Conservation (phyloP, 192 early-diverging fungal genomes). For the Coemansia sp. region DNA sequence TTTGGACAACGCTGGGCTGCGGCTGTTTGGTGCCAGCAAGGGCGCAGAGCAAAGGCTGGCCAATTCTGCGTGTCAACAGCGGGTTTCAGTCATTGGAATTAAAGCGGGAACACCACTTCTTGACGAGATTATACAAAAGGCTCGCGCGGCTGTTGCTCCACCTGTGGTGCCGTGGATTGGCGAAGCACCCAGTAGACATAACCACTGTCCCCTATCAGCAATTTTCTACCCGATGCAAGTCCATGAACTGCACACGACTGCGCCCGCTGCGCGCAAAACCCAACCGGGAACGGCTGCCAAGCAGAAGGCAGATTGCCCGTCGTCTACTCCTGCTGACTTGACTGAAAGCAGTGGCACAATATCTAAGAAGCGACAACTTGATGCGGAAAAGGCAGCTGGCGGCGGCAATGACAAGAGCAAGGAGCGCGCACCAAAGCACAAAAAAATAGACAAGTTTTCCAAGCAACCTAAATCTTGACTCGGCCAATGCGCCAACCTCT, state of each 20-base stretch:
- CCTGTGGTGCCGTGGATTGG: conserved; percentile 41
- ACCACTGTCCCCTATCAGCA: not conserved
- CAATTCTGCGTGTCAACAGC: conserved; percentile 19
- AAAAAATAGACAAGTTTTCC: not conserved
- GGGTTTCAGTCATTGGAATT: conserved; percentile 38
- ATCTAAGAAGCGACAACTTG: not conserved
- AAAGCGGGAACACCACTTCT: conserved; percentile 19
- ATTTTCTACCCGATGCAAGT: conserved; percentile 19
- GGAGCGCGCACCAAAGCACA: not conserved
- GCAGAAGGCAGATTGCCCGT: not conserved
- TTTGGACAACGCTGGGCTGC: not conserved
- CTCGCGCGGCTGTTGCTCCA: not conserved
- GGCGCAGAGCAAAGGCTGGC: conserved; percentile 29
- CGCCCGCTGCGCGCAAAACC: conserved; percentile 17
- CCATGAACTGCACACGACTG: conserved; percentile 39
- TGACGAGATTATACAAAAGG: conserved; percentile 25
- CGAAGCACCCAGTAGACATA: not conserved
- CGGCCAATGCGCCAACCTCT: no score
- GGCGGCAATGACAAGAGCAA: not conserved
- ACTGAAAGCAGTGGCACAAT: not conserved
- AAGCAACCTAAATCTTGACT: no score
- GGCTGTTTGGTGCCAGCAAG: conserved; percentile 26
- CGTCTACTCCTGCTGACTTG: not conserved
- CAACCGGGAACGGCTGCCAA: not conserved
- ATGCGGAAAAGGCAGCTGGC: not conserved